Conservation (phyloP, 2,329 filamentous ascomycete genomes). For the Hymenoscyphus scutula region DNA sequence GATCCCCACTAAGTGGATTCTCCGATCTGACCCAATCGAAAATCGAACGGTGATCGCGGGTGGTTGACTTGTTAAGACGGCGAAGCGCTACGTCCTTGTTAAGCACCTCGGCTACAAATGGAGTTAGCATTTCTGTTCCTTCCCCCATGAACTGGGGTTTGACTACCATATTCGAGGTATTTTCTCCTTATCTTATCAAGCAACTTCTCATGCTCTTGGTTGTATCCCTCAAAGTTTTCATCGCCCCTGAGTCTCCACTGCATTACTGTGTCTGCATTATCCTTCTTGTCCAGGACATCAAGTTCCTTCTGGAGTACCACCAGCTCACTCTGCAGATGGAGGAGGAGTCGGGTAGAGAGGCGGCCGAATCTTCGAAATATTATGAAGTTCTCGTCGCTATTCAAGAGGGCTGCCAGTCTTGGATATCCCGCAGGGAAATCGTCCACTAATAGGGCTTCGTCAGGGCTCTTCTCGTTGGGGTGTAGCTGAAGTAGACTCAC, state of each 20-base stretch:
- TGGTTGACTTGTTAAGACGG: slow-evolving; percentile 7
- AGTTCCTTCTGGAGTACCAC: slow-evolving; percentile 18
- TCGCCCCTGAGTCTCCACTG: slow-evolving; percentile 8
- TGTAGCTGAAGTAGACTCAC: slow-evolving; percentile 5
- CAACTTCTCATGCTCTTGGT: slow-evolving; percentile 8
- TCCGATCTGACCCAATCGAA: slow-evolving; percentile 9
- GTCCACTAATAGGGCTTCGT: slow-evolving; percentile 13
- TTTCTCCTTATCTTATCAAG: slow-evolving; percentile 9
- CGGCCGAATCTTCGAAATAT: slow-evolving; percentile 18
- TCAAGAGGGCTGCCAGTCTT: slow-evolving; percentile 20
- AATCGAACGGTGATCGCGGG: slow-evolving; percentile 5
- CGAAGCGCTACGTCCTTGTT: slow-evolving; percentile 4
- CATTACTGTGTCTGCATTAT: slow-evolving; percentile 8
- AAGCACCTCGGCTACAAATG: neutral
- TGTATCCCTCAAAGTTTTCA: slow-evolving; percentile 6
- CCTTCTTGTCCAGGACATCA: slow-evolving; percentile 14
- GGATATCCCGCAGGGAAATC: slow-evolving; percentile 18
- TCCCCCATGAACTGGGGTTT: neutral
- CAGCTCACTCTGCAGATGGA: slow-evolving; percentile 18
- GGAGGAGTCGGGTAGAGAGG: slow-evolving; percentile 15
- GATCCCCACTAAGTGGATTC: neutral
- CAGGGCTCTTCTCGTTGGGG: neutral
- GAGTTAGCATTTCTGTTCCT: neutral
- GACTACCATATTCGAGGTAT: slow-evolving; percentile 13
- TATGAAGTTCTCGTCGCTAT: slow-evolving; percentile 17